A percentile compares a stretch with the other conserved stretches of the same genome.
Conservation (phyloP, 2,329 filamentous ascomycete species). For the Elsinoe australis region DNA sequence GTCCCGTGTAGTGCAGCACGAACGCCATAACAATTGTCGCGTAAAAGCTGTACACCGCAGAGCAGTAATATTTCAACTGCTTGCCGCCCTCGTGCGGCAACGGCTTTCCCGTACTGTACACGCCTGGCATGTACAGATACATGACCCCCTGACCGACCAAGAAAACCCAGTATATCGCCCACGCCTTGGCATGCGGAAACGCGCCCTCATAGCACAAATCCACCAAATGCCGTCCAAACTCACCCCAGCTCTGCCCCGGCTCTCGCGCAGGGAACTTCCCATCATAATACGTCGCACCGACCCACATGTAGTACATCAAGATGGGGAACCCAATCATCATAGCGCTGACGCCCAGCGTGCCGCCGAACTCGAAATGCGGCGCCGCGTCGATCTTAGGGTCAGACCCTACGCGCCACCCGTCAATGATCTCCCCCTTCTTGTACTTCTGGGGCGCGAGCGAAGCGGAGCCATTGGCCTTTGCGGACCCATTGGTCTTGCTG, state of each 20-base stretch:
- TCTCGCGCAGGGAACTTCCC: constrained; percentile 63
- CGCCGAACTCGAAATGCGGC: constrained; percentile 72
- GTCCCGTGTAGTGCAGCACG: constrained; percentile 69
- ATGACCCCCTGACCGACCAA: constrained; percentile 74
- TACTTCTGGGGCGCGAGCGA: constrained; percentile 16
- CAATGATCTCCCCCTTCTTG: constrained; percentile 29
- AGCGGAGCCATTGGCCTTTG: constrained; percentile 30
- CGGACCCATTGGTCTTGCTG: constrained; percentile 20
- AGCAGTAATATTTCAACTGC: constrained; percentile 92
- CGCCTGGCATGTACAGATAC: constrained; percentile 80
- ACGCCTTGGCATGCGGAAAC: constrained; percentile 73
- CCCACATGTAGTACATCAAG: constrained; percentile 99
- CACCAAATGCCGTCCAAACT: constrained; percentile 66
- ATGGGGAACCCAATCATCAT: constrained; percentile 93
- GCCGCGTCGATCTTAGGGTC: constrained; percentile 39
- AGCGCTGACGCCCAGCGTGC: constrained; percentile 64
- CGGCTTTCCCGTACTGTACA: constrained; percentile 82
- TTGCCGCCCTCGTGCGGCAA: constrained; percentile 73
- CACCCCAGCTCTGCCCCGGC: constrained; percentile 54
- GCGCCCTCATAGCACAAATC: constrained; percentile 73
- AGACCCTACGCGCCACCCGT: constrained; percentile 31
- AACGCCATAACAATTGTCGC: constrained; percentile 65
- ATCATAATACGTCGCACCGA: constrained; percentile 86
- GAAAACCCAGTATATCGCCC: constrained; percentile 92
- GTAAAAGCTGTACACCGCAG: constrained; percentile 80